A percentile compares a stretch with the other conserved stretches of the same genome.
These are phyloP conservation scores for Albugo laibachii DNA, from an alignment of 352 stramenopile species.

Conservation along the genomic window DNA sequence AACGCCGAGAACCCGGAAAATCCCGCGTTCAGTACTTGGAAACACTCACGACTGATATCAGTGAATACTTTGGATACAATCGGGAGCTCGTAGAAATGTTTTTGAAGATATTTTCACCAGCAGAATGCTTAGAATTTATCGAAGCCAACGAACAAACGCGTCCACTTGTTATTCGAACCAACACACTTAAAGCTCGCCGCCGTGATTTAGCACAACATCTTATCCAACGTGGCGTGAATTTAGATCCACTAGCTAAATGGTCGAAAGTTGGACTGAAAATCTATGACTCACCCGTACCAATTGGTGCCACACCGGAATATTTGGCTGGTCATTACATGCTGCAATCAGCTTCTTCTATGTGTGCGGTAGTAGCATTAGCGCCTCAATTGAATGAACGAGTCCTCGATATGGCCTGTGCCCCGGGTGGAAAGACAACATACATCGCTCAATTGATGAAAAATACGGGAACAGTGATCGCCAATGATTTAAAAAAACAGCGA, in stretches of 20 bases:
- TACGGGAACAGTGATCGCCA: constrained; percentile 94
- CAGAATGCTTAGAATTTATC: constrained; percentile 97
- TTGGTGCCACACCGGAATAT: constrained; percentile 99
- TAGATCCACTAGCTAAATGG: constrained; percentile 97
- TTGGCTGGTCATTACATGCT: constrained; percentile 99
- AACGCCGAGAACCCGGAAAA: constrained; percentile 77
- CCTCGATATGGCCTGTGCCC: constrained; percentile 96
- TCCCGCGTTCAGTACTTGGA: constrained; percentile 93
- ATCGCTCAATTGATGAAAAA: constrained; percentile 99
- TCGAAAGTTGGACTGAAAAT: constrained; percentile 99
- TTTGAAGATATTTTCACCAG: constrained; percentile 93
- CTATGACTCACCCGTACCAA: constrained; percentile 94
- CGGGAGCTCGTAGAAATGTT: constrained; percentile 96
- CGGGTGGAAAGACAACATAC: constrained; percentile 98
- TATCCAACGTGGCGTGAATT: constrained; percentile 96
- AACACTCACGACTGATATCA: constrained; percentile 80
- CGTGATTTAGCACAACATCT: constrained; percentile 96
- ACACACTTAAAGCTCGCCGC: constrained; percentile 97
- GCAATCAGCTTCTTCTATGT: constrained; percentile 96
- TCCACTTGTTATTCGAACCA: constrained; percentile 97
- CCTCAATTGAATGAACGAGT: constrained; percentile 94
- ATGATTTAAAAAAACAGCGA: constrained; percentile 96
- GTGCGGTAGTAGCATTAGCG: constrained; percentile 93
- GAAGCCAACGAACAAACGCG: constrained; percentile 95
- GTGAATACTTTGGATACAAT: constrained; percentile 97